phyloP scores from a whole-genome alignment of 257 asterid species.

The Przewalskia tangutica region DNA sequence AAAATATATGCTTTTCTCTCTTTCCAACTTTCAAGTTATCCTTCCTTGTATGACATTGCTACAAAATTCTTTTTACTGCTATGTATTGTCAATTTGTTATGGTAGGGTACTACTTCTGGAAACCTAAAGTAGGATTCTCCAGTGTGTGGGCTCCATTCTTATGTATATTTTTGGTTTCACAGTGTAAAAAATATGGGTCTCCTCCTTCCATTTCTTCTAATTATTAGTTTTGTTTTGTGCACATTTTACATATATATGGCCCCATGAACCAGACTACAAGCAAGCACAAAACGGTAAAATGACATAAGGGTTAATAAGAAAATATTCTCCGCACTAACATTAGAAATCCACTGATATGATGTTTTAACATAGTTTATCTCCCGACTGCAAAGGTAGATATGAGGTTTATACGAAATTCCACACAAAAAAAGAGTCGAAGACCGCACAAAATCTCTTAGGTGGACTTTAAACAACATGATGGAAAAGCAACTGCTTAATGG shows the following conservation, averaged over 20 bases:
- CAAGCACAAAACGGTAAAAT: neutral
- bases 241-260: neutral
- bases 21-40: slow-evolving; percentile 29
- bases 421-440: neutral
- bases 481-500: neutral
- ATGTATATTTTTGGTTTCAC: neutral
- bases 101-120: neutral
- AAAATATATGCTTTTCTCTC: slow-evolving; percentile 18
- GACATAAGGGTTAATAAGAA: neutral
- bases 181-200: neutral
- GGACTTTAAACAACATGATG: neutral
- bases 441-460: neutral
- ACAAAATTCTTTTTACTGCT: neutral
- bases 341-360: neutral
- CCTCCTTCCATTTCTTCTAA: neutral
- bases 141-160: neutral
- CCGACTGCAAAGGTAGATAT: neutral
- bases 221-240: neutral
- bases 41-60: slow-evolving; percentile 32
- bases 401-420: neutral
- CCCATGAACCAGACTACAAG: neutral
- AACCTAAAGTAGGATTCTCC: neutral
- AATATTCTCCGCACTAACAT: neutral
- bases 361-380: neutral
- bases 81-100: neutral